Percentiles rank a stretch among this genome's conserved stretches.
phyloP scores from a whole-genome alignment of 331 rosid genomes.

The Saraca asoca region DNA sequence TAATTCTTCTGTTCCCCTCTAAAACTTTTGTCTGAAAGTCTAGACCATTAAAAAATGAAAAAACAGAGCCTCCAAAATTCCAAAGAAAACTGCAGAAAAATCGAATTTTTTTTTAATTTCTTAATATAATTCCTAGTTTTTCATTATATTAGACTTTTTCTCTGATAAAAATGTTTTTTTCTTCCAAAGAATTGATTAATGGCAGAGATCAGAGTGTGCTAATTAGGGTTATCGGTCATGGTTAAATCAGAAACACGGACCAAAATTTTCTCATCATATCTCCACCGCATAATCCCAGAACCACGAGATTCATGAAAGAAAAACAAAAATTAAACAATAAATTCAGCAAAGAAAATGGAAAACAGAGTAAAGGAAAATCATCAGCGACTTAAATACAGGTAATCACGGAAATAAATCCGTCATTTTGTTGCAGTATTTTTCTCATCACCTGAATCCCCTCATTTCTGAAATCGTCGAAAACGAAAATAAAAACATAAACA shows the following conservation, averaged over 20 bases:
- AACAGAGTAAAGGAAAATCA: background rate
- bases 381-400: constrained; percentile 11
- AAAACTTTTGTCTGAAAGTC: too few species aligned
- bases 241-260: constrained; percentile 30
- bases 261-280: constrained; percentile 28
- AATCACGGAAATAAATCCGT: constrained; percentile 6
- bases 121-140: too few species aligned
- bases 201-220: constrained; percentile 20
- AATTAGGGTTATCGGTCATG: constrained; percentile 15
- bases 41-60: too few species aligned
- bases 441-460: constrained; percentile 17
- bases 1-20: too few species aligned
- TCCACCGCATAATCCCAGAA: background rate
- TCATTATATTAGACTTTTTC: too few species aligned
- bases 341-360: too few species aligned
- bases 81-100: too few species aligned
- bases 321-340: background rate
- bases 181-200: background rate
- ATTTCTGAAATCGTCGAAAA: background rate
- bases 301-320: too few species aligned
- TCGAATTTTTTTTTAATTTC: too few species aligned
- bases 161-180: too few species aligned
- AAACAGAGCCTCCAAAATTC: too few species aligned
- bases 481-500: background rate
- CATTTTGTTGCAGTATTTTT: constrained; percentile 26